Percentiles rank a stretch among this genome's conserved stretches.
These are phyloP conservation scores for Erythrophleum fordii DNA, from an alignment of 306 rosid species.

Conservation along the genomic window DNA sequence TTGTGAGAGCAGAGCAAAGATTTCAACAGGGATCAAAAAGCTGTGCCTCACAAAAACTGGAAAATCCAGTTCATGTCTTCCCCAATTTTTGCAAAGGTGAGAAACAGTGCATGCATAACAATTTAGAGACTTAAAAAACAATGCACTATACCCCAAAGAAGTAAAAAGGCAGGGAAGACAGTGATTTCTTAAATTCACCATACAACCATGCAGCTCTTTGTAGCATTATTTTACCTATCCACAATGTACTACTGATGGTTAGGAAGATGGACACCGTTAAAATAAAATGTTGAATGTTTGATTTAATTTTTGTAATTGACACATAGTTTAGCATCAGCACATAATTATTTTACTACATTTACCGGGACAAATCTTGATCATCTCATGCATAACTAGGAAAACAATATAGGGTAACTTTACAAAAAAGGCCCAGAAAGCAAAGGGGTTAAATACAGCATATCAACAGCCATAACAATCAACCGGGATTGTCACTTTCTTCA, in stretches of 20 bases:
- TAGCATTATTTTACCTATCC: background rate
- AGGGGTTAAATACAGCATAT: background rate
- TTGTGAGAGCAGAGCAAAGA: slow-evolving; percentile 12
- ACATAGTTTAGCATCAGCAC: background rate
- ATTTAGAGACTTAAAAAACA: background rate
- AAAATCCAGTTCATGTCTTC: background rate
- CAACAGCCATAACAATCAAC: slow-evolving; percentile 3
- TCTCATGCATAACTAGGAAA: background rate
- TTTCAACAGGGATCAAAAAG: slow-evolving; percentile 18
- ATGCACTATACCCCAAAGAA: slow-evolving; percentile 2
- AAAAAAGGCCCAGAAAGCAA: background rate
- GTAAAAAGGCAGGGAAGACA: background rate
- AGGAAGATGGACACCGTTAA: background rate
- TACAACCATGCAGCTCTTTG: background rate
- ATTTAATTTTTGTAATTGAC: background rate
- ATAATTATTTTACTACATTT: background rate
- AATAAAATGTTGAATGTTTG: background rate
- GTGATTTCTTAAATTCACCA: background rate
- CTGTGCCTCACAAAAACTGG: background rate
- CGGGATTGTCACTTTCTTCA: background rate
- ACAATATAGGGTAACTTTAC: too few species aligned
- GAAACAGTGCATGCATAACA: slow-evolving; percentile 14
- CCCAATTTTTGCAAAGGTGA: slow-evolving; percentile 21
- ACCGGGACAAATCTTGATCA: background rate
- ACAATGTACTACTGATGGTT: background rate